A percentile compares a stretch with the other conserved stretches of the same genome.
Conservation (phyloP, 352 stramenopile genomes). For the Peronosclerospora sorghi region DNA sequence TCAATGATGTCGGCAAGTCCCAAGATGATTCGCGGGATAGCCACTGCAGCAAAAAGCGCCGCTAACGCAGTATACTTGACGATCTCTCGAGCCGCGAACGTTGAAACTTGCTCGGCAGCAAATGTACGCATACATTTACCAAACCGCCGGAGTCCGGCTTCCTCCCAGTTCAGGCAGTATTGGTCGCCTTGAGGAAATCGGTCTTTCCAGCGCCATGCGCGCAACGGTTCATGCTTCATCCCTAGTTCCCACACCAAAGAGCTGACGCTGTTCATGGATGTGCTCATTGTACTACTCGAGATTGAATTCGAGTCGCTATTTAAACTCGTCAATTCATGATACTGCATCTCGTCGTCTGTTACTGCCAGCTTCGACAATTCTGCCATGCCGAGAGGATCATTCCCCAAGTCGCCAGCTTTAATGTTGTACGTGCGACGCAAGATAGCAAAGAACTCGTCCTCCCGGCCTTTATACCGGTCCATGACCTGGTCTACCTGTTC, state of each 20-base stretch:
- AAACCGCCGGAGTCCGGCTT: conserved; percentile 56
- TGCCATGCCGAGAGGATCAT: conserved; percentile 39
- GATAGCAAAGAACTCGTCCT: conserved; percentile 75
- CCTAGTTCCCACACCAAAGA: conserved; percentile 21
- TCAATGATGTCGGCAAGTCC: conserved; percentile 70
- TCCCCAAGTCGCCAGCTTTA: conserved; percentile 13
- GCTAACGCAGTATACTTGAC: conserved; percentile 68
- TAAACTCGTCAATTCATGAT: conserved; percentile 20
- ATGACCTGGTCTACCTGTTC: conserved; percentile 72
- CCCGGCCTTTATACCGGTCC: conserved; percentile 70
- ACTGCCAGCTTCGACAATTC: conserved; percentile 20
- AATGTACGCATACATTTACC: conserved; percentile 77
- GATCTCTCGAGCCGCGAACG: conserved; percentile 60
- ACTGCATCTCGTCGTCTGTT: conserved; percentile 15
- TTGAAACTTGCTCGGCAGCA: conserved; percentile 49
- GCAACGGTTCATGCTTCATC: conserved; percentile 26
- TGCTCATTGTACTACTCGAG: conserved; percentile 12
- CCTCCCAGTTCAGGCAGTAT: conserved; percentile 74
- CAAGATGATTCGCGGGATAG: conserved; percentile 61
- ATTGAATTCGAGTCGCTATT: conserved; percentile 26
- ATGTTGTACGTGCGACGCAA: conserved; percentile 58
- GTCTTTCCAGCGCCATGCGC: conserved; percentile 78
- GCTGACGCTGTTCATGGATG: conserved; percentile 1
- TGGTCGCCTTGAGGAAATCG: conserved; percentile 73
- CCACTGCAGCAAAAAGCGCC: conserved; percentile 59